These are phyloP conservation scores for Chlamydomonas sp. DNA, from an alignment of 139 green algal genomes.

Conservation along the genomic window DNA sequence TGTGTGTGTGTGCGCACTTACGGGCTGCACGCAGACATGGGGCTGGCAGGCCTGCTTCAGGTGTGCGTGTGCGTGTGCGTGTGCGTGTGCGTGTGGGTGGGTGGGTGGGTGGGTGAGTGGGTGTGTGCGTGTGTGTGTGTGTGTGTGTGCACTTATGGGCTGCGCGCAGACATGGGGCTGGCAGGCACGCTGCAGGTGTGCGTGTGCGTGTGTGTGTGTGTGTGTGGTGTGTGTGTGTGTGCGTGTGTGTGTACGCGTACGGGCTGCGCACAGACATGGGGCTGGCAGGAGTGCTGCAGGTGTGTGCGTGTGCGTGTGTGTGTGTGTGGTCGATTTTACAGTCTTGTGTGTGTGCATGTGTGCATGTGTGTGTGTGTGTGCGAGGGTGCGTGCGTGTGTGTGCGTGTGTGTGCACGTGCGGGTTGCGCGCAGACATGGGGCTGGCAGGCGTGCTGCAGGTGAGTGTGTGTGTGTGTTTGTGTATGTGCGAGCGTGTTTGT, in stretches of 20 bases:
- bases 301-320: neutral
- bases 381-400: too few relatives aligned
- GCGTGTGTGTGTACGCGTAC: neutral
- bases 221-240: neutral
- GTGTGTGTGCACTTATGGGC: slow-evolving; percentile 12
- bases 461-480: neutral
- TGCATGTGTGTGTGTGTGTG: neutral
- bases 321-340: too few relatives aligned
- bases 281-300: slow-evolving; percentile 45
- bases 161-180: slow-evolving; percentile 55
- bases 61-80: too few relatives aligned
- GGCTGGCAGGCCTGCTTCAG: slow-evolving; percentile 45
- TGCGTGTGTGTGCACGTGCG: slow-evolving; percentile 9
- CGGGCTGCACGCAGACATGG: slow-evolving; percentile 50
- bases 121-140: neutral
- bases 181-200: slow-evolving; percentile 44
- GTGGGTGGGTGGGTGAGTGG: too few relatives aligned
- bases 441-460: slow-evolving; percentile 47
- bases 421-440: slow-evolving; percentile 51
- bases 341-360: too few relatives aligned
- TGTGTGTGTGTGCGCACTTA: slow-evolving; percentile 10
- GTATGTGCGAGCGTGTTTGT: neutral
- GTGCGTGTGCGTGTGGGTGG: too few relatives aligned
- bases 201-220: neutral
- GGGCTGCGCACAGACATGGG: slow-evolving; percentile 52